Base-by-base conservation (phyloP, 2,329 filamentous ascomycete species). In the Pseudogymnoascus sp. region DNA sequence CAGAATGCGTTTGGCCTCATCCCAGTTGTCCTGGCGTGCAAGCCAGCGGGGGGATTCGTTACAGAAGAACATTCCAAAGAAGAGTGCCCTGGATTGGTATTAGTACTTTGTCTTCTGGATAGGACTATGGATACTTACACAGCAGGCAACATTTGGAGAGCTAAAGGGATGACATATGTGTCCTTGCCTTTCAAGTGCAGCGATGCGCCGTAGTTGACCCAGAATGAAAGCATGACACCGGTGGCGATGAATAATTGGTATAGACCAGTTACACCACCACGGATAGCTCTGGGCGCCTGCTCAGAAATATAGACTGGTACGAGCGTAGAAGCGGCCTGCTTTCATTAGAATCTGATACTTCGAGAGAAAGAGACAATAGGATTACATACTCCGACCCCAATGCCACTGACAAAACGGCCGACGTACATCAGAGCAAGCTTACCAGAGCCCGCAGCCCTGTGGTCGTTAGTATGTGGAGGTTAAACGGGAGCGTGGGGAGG, bases 21-120 rank as follows among this genome's bases (percentile, higher is more conserved):
- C 87, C 86, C 86, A 89, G 67, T 86, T 80, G 68, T 89, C 86
- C 69, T 84, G 80, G 68, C 85, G 83, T 23, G 87, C 87, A 23
- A 87, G 81, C 82, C 84, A 90, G 67, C 87, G 81, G 13, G 87
- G 87, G 6, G 84, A 87, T 67, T 82, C 80, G 10, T 79, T 78
- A 70, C 85, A 87, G 61, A 87, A 72, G 1, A 83, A 71, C 80
- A 90, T 88, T 67, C 84, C 83, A 15, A 77, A 33, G 31, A 87
- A 76, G 13, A 90, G 78, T 31, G 85, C 50, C 28, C 50, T 57
- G 10, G 50, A 33, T 57, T 21, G 10, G 11, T 33, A 35, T 57
- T 10, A 57, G 50, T 57, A 57, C 10, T 11, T 57, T 57, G 26
- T 19, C 8, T 57, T 11, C 13, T 1, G 19, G 50, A 33, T 35